phyloP scores from a whole-genome alignment of 768 basidiomycete species.

The Leccinum imitatum region DNA sequence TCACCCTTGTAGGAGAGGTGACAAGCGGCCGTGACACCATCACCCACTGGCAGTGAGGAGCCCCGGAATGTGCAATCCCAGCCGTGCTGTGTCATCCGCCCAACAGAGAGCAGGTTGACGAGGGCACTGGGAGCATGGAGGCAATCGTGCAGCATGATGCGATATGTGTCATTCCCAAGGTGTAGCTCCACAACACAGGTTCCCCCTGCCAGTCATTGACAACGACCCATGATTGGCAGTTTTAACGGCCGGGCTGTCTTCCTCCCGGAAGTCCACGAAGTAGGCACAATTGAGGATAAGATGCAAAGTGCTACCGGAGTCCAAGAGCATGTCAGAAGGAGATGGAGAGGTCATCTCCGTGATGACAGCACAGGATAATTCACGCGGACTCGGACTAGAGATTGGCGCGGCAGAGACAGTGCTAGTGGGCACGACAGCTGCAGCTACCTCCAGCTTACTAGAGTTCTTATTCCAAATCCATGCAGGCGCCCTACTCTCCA shows the following conservation, averaged over 20 bases:
- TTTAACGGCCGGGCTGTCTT: not conserved
- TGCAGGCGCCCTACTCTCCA: not conserved
- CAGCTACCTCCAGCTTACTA: not conserved
- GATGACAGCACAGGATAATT: not conserved
- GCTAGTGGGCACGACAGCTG: not conserved
- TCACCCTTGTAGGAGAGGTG: not conserved
- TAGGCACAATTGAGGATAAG: not conserved
- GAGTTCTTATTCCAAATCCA: not conserved
- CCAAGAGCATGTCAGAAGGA: not conserved
- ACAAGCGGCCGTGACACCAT: not conserved
- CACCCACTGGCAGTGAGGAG: too few species aligned
- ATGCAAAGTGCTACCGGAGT: not conserved
- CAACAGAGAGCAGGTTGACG: not conserved
- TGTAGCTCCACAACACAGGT: not conserved
- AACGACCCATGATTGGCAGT: not conserved
- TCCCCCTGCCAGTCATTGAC: fast-evolving
- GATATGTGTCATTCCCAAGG: not conserved
- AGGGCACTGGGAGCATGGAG: not conserved
- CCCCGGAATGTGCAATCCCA: not conserved
- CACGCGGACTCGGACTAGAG: not conserved
- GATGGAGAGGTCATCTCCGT: not conserved
- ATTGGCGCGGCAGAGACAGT: not conserved
- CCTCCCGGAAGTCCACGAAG: not conserved
- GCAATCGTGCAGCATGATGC: not conserved
- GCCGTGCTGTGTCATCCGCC: not conserved